Percentiles rank a stretch among this genome's conserved stretches.
Conservation (phyloP, 2,329 filamentous ascomycete species). For the Capronia epimyces region DNA sequence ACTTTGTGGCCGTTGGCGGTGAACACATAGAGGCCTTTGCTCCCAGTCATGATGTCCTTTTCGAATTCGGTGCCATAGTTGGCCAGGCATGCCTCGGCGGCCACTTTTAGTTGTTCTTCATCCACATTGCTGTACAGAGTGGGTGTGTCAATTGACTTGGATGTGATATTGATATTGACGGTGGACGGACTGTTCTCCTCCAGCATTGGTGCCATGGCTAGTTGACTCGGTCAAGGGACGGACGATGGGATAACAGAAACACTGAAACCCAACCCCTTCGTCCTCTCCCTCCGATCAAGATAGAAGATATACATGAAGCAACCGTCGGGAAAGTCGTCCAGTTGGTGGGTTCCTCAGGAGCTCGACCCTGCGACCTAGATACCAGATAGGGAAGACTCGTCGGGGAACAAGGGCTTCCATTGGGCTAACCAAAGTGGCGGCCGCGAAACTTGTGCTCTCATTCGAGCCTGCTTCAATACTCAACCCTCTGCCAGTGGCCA, state of each 20-base stretch:
- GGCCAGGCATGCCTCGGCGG: conserved; percentile 34
- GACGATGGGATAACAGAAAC: too few species aligned
- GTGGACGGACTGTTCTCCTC: conserved; percentile 29
- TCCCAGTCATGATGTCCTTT: conserved; percentile 41
- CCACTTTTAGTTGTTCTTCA: conserved; percentile 16
- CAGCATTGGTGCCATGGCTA: conserved; percentile 27
- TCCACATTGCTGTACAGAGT: conserved; percentile 37
- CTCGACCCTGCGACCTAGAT: background rate
- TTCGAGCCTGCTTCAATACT: background rate
- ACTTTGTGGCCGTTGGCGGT: conserved; percentile 42
- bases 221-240: background rate
- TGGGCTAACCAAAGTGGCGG: background rate
- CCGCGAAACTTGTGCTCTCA: conserved; percentile 15
- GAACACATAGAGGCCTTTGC: conserved; percentile 45
- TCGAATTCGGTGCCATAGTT: conserved; percentile 31
- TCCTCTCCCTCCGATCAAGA: background rate
- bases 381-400: background rate
- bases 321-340: conserved; percentile 14
- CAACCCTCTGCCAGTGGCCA: too few species aligned
- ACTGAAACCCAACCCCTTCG: too few species aligned
- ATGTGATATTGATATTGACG: conserved; percentile 35
- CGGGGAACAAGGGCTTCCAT: conserved; percentile 3
- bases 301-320: conserved; percentile 12
- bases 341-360: background rate
- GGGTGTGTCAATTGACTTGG: conserved; percentile 32